Evolutionary conservation across 1,139 yeast genomes (phyloP), one percentile per base, ranked within the genome.

Genomic region (Trichomonascaceae sp.): DNA sequence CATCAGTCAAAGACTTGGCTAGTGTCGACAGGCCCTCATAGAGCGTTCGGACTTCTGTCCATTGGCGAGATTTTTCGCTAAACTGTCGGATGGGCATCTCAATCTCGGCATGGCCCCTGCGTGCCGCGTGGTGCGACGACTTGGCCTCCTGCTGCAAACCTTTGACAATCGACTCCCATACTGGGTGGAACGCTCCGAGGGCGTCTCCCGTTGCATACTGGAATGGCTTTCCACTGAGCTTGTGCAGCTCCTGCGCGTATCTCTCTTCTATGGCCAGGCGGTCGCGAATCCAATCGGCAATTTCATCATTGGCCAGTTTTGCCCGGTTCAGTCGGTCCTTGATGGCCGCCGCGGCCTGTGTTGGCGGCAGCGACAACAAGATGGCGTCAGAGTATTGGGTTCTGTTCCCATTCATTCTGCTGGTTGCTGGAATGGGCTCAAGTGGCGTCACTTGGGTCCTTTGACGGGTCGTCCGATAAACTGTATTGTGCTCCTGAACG

Each of bases 281-380:
- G 34, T 57, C 62, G 16, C 48, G 46, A 22, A 59, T 43, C 63
- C 64, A 60, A 26, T 52, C 55, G 18, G 61, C 59, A 17, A 60
- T 43, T 17, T 48, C 54, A 16, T 50, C 51, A 38, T 54, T 52
- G 17, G 56, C 39, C 13, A 37, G 36, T 32, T 46, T 43, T 27
- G 57, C 59, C 18, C 41, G 41, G 29, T 39, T 40, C 29, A 57
- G 42, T 23, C 64, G 51, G 15, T 56, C 54, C 27, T 53, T 46
- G 34, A 57, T 41, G 26, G 53, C 43, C 31, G 46, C 54, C 29
- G 52, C 46, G 14, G 57, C 56, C 37, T 44, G 44, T 16, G 41
- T 45, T 30, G 61, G 60, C 25, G 48, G 31, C 35, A 52, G 43
- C 22, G 47, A 37, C 31, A 46, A 44, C 32, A 49, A 40, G 32